Base-by-base conservation (phyloP, 257 asterid species). In the Lantana camara region DNA sequence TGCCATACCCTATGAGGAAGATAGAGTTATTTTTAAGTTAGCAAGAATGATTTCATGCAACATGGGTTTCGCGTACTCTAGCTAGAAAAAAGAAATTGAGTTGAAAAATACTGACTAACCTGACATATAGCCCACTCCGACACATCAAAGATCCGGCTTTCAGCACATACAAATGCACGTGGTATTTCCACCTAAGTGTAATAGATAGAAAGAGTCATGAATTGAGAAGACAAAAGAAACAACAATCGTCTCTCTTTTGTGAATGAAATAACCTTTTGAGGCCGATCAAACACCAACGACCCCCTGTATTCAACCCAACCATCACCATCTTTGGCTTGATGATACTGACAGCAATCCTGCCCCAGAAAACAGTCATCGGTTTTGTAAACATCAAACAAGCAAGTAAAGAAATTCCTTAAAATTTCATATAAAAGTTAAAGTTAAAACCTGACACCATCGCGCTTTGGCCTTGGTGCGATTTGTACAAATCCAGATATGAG, bases 41-140 rank as follows among this genome's bases (percentile, higher is more conserved):
- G 24, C 52, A 46, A 46, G 52, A 46, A 46, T 7, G 52, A 17
- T 7, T 46, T 17, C 24, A 2, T 46, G 9, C 13, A 15, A 44
- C 3, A 15, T 44, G 50, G 49, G 20, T 5, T n/a, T n/a, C n/a
- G n/a, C n/a, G n/a, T n/a, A n/a, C n/a, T n/a, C n/a, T n/a, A n/a
- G n/a, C n/a, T n/a, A n/a, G n/a, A n/a, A n/a, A n/a, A n/a, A n/a
- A n/a, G n/a, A n/a, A n/a, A n/a, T n/a, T n/a, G n/a, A 47, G 54
- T 35, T 1, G 9, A 50, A 44, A 38, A 38, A 29, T 47, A 60
- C 46, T 42, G 44, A 75, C 90, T 29, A 48, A 95, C 99, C 98
- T 95, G 99, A 69, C 99, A 95, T 79, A 83, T 83, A 24, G 99
- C 99, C 99, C 99, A 95, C 77, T 95, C 99, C 0, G 99, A 95